Base-by-base conservation (phyloP, 805 yeast genomes). In the Candida coquimbonensis region DNA sequence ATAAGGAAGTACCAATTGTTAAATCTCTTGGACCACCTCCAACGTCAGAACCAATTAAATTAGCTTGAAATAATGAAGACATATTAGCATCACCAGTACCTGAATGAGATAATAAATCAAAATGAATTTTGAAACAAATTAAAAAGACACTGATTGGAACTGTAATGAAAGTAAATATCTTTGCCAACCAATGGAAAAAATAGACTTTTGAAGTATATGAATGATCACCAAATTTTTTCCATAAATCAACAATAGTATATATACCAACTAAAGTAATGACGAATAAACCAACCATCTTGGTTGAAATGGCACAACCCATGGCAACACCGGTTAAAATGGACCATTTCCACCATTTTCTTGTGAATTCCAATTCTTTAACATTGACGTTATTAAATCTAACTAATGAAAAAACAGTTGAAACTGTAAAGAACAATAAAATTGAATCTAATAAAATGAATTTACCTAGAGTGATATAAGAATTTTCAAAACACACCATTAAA, bases 271-370 rank as follows among this genome's bases (percentile, higher is more conserved):
- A 69, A 16, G 88, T 65, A 47, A 95, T 91, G 49, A 87, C 87
- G 59, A 93, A 87, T 46, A 91, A 74, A 57, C 99, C 99, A 48
- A 93, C 98, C 96, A 90, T 88, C 68, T 93, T 93, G 47, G 89
- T 95, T 27, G 96, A 84, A 61, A 91, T 83, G 17, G 90, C 85
- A 64, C 93, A 86, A 37, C 99, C 98, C 57, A 93, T 80, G 39
- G 80, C 72, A 43, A 88, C 68, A 53, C 99, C 99, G 9, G 96
- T 85, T 48, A 85, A 67, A 24, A 83, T 55, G 43, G 93, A 67
- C 96, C 97, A 91, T 62, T 80, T 80, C 96, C 96, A 93, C 97
- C 99, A 91, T 60, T 78, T 75, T 58, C 81, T 70, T 12, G 85
- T 61, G 60, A 90, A 87, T 33, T 70, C 69, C 43, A 67, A 61